Evolutionary conservation across 1,284 basidiomycete genomes (phyloP).

Genomic region (Irpex sp.): DNA sequence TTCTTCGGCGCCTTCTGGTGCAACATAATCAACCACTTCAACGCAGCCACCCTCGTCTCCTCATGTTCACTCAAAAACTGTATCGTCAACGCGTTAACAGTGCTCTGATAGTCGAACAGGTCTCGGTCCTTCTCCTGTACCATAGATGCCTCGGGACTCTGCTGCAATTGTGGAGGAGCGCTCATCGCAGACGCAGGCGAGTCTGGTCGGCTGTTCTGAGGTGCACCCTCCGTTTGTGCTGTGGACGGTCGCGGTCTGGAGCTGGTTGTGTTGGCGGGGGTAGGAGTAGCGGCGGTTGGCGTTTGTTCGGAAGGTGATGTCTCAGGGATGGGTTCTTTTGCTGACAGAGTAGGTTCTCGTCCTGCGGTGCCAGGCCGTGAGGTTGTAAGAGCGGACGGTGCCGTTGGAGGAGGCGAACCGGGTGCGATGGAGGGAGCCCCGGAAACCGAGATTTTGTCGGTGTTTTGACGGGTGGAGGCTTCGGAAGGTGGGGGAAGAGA

Average conservation of each 20-base stretch:
- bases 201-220: slow-evolving; percentile 28
- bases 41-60: slow-evolving; percentile 90
- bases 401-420: slow-evolving; percentile 49
- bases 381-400: slow-evolving; percentile 29
- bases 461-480: slow-evolving; percentile 35
- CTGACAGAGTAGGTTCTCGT: slow-evolving; percentile 13
- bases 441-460: slow-evolving; percentile 25
- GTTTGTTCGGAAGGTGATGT: slow-evolving; percentile 19
- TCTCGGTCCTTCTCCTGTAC: slow-evolving; percentile 56
- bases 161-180: slow-evolving; percentile 25
- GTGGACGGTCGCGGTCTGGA: slow-evolving; percentile 26
- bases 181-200: slow-evolving; percentile 33
- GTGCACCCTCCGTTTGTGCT: slow-evolving; percentile 12
- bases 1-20: slow-evolving; percentile 97
- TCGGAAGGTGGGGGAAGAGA: slow-evolving; percentile 73
- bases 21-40: slow-evolving; percentile 99
- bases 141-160: slow-evolving; percentile 31
- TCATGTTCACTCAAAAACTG: slow-evolving; percentile 97
- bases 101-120: slow-evolving; percentile 88
- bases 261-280: slow-evolving; percentile 17
- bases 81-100: slow-evolving; percentile 88
- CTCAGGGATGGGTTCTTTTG: slow-evolving; percentile 30
- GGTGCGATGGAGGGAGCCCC: slow-evolving; percentile 32
- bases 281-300: slow-evolving; percentile 4
- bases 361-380: slow-evolving; percentile 44